Base-by-base conservation (phyloP, 495 filamentous ascomycete genomes). In the Clohesyomyces aquaticus region DNA sequence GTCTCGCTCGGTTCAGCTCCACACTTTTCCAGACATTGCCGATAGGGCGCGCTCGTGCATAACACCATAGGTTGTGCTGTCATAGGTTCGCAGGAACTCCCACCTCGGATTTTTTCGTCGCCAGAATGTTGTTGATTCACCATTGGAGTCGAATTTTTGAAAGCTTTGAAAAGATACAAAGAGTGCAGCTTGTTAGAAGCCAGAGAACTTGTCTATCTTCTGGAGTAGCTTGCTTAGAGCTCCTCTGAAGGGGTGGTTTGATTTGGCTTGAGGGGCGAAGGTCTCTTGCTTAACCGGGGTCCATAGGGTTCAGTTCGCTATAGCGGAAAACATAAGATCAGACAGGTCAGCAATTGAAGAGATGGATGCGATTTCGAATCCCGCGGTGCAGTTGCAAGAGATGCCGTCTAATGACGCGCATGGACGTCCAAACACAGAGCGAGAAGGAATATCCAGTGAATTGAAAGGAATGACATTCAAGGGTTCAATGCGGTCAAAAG, bases 11-110 rank as follows among this genome's bases (percentile, higher is more conserved):
- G n/a, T n/a, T n/a, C n/a, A 23, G 18, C 56, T 41, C 56, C 56
- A 59, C 56, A 35, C 45, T 50, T 59, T 49, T 59, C 56, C 56
- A 59, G 14, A 8, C 46, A 48, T 59, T 59, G 45, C 56, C 56
- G 56, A 49, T 45, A 47, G 35, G 55, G 42, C 55, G 55, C 55
- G 38, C 27, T 14, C 35, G 50, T 35, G 26, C 26, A 8, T 18
- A 35, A 19, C 18, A 55, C 19, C 3, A 55, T 32, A 21, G 22
- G 25, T 16, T 22, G 4, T 52, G 16, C 51, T 29, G 51, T 55
- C 51, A 55, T 41, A 23, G 29, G 29, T 55, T 4, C 4, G 14
- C 4, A 19, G 3, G 26, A 22, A 19, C 11, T 3, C 29, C 29
- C 26, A 55, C 32, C 6, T 14, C 6, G 14, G 14, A 38, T 38